A percentile compares a stretch with the other conserved stretches of the same genome.
phyloP scores from a whole-genome alignment of 2,329 filamentous ascomycete genomes.

The Hypoxylon sp. region DNA sequence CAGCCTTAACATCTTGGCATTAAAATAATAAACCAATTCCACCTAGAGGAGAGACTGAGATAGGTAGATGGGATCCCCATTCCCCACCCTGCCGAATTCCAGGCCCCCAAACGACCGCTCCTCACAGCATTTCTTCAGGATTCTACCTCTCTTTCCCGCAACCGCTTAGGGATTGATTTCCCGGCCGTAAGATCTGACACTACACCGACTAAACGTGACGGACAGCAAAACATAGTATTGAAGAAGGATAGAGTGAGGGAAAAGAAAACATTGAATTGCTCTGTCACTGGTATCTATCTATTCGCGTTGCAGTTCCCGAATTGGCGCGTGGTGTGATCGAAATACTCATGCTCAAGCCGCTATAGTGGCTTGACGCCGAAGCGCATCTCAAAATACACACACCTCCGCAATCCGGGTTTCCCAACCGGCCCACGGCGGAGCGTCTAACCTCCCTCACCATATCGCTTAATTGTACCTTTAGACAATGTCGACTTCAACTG shows the following conservation, averaged over 20 bases:
- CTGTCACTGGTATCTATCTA: constrained; percentile 6
- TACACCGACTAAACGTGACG: constrained; percentile 19
- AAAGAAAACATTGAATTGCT: constrained; percentile 17
- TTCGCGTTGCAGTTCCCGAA: constrained; percentile 8
- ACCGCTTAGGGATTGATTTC: constrained; percentile 12
- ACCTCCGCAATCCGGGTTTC: constrained; percentile 16
- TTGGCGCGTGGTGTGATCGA: constrained; percentile 11
- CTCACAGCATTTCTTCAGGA: constrained; percentile 25
- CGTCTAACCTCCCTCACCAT: neutral
- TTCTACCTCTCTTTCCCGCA: constrained; percentile 25
- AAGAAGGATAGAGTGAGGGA: constrained; percentile 2
- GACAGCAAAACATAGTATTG: neutral
- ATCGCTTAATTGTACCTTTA: constrained; percentile 8
- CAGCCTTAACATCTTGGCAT: constrained; percentile 34
- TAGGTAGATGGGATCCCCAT: constrained; percentile 32
- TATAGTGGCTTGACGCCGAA: constrained; percentile 33
- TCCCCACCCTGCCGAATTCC: constrained; percentile 36
- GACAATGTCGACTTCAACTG: constrained; percentile 47
- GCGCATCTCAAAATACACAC: constrained; percentile 32
- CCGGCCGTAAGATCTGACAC: constrained; percentile 23
- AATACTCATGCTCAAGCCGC: constrained; percentile 5
- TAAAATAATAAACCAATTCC: constrained; percentile 22
- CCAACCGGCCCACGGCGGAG: constrained; percentile 7
- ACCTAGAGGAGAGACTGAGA: constrained; percentile 24
- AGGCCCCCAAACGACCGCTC: constrained; percentile 12